Evolutionary conservation across 192 early-diverging fungal species (phyloP), one percentile per base, ranked within the genome.

Genomic region (Thoreauomyces humboldtii): DNA sequence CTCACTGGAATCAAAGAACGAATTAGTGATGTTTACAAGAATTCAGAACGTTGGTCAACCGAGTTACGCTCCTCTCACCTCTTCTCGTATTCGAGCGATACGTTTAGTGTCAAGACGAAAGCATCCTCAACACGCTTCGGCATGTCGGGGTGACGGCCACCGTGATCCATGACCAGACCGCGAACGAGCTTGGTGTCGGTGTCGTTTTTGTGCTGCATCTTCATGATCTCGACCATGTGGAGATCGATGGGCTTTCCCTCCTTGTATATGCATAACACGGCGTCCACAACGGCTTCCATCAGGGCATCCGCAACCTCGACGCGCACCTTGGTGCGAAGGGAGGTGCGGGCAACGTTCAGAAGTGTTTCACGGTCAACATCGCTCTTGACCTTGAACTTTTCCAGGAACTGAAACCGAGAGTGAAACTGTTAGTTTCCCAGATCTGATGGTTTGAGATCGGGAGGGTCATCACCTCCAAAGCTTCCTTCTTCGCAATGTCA

Each of bases 171-270:
- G 22, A 99, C 97, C 41, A 99, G 78, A 37, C 96, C 97, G 59
- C 90, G 88, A 48, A 99, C 86, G 25, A 99, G 80, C 29, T 89
- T 78, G 41, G 95, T 92, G 74, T 99, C 97, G n/a, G 90, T 94
- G n/a, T 94, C 94, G 35, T 87, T 92, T 77, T 92, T 92, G 83
- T 98, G 95, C 87, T 89, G 87, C 97, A 99, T 97, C 83, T 95
- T 96, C 95, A 99, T 99, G 63, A 96, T 92, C 80, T 99, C 97
- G 9, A 99, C 93, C 97, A 99, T 99, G 69, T 97, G 93, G 59
- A 99, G 81, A 75, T 99, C 97, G 69, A 98, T 96, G 7, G 94
- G 94, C 53, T 90, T 71, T 21, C 83, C 90, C 29, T 88, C 85
- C 54, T 79, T 81, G 45, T 86, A 73, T 59, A 99, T 93, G 24